Conservation (phyloP, 225 moss, liverwort and hornwort species). For the Anthoceros angustus region DNA sequence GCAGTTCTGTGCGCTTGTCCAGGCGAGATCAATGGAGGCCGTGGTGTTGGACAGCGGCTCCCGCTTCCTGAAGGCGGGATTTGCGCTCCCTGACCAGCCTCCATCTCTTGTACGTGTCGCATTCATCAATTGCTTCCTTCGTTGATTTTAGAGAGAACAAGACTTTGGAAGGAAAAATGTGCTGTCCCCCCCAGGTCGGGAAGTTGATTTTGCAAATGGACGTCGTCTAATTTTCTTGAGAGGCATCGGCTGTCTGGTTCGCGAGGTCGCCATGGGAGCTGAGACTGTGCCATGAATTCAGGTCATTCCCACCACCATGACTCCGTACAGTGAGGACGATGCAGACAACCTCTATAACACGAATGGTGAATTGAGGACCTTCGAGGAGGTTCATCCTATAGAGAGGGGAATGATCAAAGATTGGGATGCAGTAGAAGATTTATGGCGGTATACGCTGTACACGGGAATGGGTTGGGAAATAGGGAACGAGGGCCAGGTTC, state of each 20-base stretch:
- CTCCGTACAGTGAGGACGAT: background rate
- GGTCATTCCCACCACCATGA: slow-evolving; percentile 2
- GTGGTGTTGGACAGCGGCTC: slow-evolving; percentile 93
- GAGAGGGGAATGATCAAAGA: slow-evolving; percentile 88
- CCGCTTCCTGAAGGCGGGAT: slow-evolving; percentile 60
- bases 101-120: slow-evolving; percentile 43
- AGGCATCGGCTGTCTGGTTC: background rate
- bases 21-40: slow-evolving; percentile 46
- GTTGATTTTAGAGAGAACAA: no score
- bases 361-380: slow-evolving; percentile 15
- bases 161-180: no score
- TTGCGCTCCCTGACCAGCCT: slow-evolving; percentile 80
- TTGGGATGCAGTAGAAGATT: slow-evolving; percentile 95
- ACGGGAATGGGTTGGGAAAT: slow-evolving; percentile 82
- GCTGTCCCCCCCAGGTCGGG: no score
- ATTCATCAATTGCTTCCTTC: background rate
- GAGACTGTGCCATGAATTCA: background rate
- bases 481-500: slow-evolving; percentile 91
- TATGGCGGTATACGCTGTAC: slow-evolving; percentile 96
- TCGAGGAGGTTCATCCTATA: slow-evolving; percentile 45
- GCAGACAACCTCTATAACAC: slow-evolving; percentile 12
- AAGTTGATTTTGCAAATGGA: no score
- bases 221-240: background rate
- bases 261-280: background rate
- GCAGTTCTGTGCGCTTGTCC: no score